A percentile compares a stretch with the other conserved stretches of the same genome.
These are phyloP conservation scores for Babesia caballi DNA, from an alignment of 169 alveolate species.

Conservation along the genomic window DNA sequence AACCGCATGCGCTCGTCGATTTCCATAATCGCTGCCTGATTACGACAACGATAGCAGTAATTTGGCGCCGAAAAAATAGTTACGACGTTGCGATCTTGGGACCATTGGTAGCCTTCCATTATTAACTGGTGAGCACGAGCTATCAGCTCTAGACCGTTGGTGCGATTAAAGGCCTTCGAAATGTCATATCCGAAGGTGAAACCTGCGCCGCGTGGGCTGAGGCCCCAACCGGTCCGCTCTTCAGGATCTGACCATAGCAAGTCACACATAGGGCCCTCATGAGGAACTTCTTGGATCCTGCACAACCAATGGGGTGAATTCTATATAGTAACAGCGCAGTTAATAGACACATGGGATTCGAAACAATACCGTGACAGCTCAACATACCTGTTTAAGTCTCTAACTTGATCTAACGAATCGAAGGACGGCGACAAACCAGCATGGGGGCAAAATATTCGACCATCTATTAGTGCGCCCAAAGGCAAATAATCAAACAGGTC, in stretches of 20 bases:
- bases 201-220: constrained; percentile 98
- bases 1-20: constrained; percentile 89
- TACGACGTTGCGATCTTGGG: constrained; percentile 88
- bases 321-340: neutral
- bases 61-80: constrained; percentile 95
- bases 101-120: constrained; percentile 92
- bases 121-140: constrained; percentile 96
- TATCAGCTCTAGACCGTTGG: constrained; percentile 90
- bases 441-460: constrained; percentile 92
- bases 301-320: constrained; percentile 50
- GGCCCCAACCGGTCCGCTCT: constrained; percentile 87
- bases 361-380: neutral
- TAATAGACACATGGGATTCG: neutral
- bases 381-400: constrained; percentile 73
- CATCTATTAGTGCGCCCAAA: constrained; percentile 93
- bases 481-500: constrained; percentile 95
- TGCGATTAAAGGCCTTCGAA: constrained; percentile 84
- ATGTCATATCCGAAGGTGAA: constrained; percentile 95
- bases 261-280: constrained; percentile 98
- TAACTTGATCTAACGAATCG: constrained; percentile 89
- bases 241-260: constrained; percentile 97
- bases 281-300: constrained; percentile 90
- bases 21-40: constrained; percentile 93
- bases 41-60: constrained; percentile 93
- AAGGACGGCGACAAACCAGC: constrained; percentile 97